Evolutionary conservation across 2,329 filamentous ascomycete species (phyloP).

Genomic region (Shiraia bambusicola): DNA sequence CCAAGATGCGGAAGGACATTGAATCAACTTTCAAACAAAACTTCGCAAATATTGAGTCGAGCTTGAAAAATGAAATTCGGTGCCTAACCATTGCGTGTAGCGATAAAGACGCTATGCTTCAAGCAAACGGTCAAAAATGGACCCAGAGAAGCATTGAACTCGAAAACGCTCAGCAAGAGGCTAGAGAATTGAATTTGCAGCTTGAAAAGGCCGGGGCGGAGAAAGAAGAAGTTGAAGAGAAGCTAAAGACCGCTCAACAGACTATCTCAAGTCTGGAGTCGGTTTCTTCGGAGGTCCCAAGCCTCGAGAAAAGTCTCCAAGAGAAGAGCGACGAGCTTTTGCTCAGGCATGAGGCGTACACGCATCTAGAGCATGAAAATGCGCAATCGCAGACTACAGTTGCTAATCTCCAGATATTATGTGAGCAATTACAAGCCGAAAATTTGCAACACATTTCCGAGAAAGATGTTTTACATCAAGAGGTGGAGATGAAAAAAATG

Average conservation of each 20-base stretch:
- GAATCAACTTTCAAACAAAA: slow-evolving; percentile 8
- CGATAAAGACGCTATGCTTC: slow-evolving; percentile 11
- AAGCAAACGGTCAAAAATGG: slow-evolving; percentile 7
- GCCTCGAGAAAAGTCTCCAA: slow-evolving; percentile 12
- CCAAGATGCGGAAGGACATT: slow-evolving; percentile 4
- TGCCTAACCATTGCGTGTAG: slow-evolving; percentile 13
- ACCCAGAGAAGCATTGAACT: slow-evolving; percentile 7
- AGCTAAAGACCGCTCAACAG: slow-evolving; percentile 6
- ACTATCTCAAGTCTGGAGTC: not conserved
- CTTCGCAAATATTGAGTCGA: slow-evolving; percentile 14
- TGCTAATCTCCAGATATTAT: slow-evolving; percentile 6
- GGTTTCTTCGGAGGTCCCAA: slow-evolving; percentile 7
- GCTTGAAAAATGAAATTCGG: slow-evolving; percentile 16
- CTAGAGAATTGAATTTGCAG: slow-evolving; percentile 6
- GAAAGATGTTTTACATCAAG: slow-evolving; percentile 12
- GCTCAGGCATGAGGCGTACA: slow-evolving; percentile 5
- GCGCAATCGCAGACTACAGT: slow-evolving; percentile 1
- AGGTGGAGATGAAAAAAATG: slow-evolving; percentile 6
- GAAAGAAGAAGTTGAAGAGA: slow-evolving; percentile 8
- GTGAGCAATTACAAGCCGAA: slow-evolving; percentile 9
- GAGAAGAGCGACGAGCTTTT: slow-evolving; percentile 7
- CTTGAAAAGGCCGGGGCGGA: slow-evolving; percentile 10
- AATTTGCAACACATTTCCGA: slow-evolving; percentile 9
- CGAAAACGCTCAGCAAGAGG: slow-evolving; percentile 7
- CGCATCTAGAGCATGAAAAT: slow-evolving; percentile 4